These are phyloP conservation scores for Gamarada debralockiae DNA, from an alignment of 495 filamentous ascomycete species.

Conservation along the genomic window DNA sequence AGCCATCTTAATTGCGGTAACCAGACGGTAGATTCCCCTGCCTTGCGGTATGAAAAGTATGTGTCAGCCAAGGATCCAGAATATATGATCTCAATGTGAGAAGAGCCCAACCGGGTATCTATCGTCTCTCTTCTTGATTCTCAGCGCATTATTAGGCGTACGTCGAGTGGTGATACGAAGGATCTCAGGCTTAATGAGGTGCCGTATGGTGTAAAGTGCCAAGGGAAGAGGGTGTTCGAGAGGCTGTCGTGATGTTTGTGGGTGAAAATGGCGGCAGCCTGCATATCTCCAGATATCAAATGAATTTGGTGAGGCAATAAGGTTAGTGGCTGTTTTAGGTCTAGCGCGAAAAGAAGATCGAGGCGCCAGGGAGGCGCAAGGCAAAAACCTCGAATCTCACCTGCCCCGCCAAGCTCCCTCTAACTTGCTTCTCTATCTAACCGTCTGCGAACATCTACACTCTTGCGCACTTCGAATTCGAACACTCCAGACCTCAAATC, in stretches of 20 bases:
- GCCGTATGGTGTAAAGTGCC: background rate
- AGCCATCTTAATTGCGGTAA: conserved; percentile 29
- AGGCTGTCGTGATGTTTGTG: background rate
- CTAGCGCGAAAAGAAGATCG: background rate
- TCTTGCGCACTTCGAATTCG: background rate
- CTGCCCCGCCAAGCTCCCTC: background rate
- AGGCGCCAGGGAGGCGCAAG: background rate
- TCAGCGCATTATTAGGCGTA: conserved; percentile 20
- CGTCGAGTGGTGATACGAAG: background rate
- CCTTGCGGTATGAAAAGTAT: conserved; percentile 20
- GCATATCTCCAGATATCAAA: background rate
- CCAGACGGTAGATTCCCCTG: conserved; percentile 23
- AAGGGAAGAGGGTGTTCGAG: background rate
- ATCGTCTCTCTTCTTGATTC: conserved; percentile 22
- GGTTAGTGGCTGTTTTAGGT: background rate
- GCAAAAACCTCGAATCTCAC: conserved; percentile 7
- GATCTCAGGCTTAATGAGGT: background rate
- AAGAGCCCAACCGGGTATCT: conserved; percentile 46
- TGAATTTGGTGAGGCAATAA: background rate
- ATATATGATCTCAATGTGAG: conserved; percentile 30
- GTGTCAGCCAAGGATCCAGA: conserved; percentile 29
- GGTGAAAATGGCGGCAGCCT: background rate
- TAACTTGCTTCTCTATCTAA: conserved; percentile 2
- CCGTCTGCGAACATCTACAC: background rate
- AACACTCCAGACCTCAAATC: conserved; percentile 1